Evolutionary conservation across 2,329 filamentous ascomycete species (phyloP).

Genomic region (Chaetomium sp.): DNA sequence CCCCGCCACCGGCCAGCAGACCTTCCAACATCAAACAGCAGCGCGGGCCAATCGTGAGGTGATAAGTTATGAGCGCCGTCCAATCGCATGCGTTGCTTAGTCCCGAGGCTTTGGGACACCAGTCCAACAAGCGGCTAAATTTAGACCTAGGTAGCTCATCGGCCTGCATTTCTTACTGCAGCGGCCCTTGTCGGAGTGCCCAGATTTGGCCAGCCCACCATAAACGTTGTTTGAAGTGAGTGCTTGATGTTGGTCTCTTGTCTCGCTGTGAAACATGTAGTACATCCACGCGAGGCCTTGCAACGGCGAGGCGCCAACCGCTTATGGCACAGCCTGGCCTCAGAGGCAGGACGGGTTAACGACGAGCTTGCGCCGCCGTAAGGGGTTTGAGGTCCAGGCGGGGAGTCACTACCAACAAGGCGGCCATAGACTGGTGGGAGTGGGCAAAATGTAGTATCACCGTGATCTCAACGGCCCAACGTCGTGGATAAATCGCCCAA

Average conservation of each 20-base stretch:
- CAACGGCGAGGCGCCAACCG: too few relatives aligned
- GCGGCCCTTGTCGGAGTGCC: neutral
- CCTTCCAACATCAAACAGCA: neutral
- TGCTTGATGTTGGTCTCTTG: neutral
- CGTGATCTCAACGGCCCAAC: too few relatives aligned
- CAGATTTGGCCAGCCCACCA: neutral
- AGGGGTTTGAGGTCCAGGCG: neutral
- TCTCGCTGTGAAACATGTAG: neutral
- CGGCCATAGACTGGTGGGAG: too few relatives aligned
- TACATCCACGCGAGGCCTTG: too few relatives aligned
- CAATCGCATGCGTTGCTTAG: neutral
- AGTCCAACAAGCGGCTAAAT: neutral
- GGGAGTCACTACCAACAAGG: neutral
- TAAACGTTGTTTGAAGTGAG: neutral
- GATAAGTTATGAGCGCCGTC: neutral
- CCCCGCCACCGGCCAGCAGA: neutral
- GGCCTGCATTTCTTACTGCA: neutral
- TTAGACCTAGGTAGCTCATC: neutral
- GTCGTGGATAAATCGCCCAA: too few relatives aligned
- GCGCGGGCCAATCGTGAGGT: neutral
- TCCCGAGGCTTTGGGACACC: constrained; percentile 3
- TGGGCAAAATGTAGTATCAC: too few relatives aligned
- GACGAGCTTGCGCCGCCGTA: too few relatives aligned
- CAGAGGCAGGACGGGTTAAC: too few relatives aligned
- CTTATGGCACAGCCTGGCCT: too few relatives aligned